Evolutionary conservation across 2,329 filamentous ascomycete genomes (phyloP).

Genomic region (Sodiomyces alkalinus): DNA sequence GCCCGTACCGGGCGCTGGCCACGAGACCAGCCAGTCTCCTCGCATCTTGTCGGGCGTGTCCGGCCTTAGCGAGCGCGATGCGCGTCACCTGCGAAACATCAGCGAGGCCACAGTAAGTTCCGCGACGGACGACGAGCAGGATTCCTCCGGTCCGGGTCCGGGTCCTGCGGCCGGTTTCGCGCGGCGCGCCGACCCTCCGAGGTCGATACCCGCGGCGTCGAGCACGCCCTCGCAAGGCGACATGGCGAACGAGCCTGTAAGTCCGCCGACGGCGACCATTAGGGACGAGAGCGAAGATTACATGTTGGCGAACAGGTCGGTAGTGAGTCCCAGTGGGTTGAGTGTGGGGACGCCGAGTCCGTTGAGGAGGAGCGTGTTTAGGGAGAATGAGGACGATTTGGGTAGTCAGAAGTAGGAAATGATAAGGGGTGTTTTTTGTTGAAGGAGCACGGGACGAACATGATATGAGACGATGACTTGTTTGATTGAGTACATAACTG

Average conservation of each 20-base stretch:
- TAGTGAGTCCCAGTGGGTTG: too few species aligned
- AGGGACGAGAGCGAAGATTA: conserved; percentile 12
- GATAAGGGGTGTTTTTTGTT: too few species aligned
- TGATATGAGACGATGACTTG: too few species aligned
- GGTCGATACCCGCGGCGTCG: too few species aligned
- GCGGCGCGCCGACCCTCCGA: too few species aligned
- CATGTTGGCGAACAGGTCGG: conserved; percentile 5
- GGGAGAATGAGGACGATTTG: conserved; percentile 25
- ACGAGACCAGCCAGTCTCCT: conserved; percentile 6
- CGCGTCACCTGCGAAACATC: conserved; percentile 23
- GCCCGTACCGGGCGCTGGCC: conserved; percentile 2
- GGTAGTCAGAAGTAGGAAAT: conserved; percentile 6
- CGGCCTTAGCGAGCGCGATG: conserved; percentile 23
- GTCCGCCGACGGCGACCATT: conserved; percentile 12
- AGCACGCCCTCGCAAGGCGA: too few species aligned
- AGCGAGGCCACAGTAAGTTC: conserved; percentile 26
- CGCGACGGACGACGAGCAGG: conserved; percentile 2
- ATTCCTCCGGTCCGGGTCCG: too few species aligned
- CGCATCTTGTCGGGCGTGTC: conserved; percentile 23
- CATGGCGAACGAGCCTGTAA: conserved; percentile 11
- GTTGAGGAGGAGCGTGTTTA: conserved; percentile 24
- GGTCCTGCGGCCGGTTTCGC: too few species aligned
- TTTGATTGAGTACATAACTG: too few species aligned
- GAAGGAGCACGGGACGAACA: too few species aligned
- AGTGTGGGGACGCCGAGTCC: conserved; percentile 4